Conservation (phyloP, 495 filamentous ascomycete species). For the Cudoniella acicularis region DNA sequence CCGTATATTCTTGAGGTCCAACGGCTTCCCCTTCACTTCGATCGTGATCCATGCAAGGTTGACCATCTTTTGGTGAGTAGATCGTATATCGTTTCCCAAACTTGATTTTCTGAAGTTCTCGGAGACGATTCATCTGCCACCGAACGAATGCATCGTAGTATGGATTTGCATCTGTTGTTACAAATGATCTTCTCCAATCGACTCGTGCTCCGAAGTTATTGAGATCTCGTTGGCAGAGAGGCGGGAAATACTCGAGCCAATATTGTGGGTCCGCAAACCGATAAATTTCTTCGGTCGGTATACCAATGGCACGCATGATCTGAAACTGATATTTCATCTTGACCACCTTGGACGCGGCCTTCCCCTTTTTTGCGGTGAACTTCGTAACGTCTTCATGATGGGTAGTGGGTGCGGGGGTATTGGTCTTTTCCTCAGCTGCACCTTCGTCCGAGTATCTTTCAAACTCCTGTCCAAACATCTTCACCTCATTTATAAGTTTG, state of each 20-base stretch:
- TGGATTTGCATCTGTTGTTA: constrained; percentile 95
- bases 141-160: constrained; percentile 95
- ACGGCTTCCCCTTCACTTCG: constrained; percentile 88
- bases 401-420: constrained; percentile 30
- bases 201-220: constrained; percentile 80
- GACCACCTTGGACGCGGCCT: constrained; percentile 84
- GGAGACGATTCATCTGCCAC: constrained; percentile 96
- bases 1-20: constrained; percentile 87
- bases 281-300: constrained; percentile 83
- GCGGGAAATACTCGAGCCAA: constrained; percentile 88
- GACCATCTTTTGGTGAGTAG: constrained; percentile 94
- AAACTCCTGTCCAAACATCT: constrained; percentile 86
- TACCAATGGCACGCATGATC: constrained; percentile 81
- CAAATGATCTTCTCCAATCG: constrained; percentile 88
- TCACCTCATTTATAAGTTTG: constrained; percentile 84
- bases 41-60: constrained; percentile 98
- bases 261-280: constrained; percentile 82
- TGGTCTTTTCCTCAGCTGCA: constrained; percentile 20
- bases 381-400: constrained; percentile 73
- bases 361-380: constrained; percentile 91
- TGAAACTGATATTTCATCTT: constrained; percentile 90
- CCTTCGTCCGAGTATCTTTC: constrained; percentile 51
- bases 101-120: constrained; percentile 86
- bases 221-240: constrained; percentile 74
- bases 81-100: constrained; percentile 94